Base-by-base conservation (phyloP, 2,329 filamentous ascomycete species). In the Metarhizium robertsii region DNA sequence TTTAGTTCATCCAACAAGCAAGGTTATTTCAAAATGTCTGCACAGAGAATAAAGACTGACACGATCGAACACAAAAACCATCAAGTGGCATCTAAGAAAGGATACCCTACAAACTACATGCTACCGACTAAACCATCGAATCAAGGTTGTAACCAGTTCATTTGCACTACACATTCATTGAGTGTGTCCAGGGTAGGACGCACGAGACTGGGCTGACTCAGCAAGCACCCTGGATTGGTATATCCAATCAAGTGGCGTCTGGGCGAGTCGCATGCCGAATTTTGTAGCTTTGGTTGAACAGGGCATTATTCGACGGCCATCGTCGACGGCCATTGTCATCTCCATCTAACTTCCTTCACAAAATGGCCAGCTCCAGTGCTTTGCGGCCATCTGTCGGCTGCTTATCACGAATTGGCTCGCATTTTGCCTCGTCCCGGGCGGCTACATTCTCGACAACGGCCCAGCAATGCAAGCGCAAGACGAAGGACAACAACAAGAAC, bases 401-500 rank as follows among this genome's bases (percentile, higher is more conserved):
- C 30, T 48, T 66, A 14, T 43, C 57, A 50, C 46, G 50, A 20
- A 47, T 58, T n/a, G 18, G 36, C 16, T 38, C 57, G 16, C 32
- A 50, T 30, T 25, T 57, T 13, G 51, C 56, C 47, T 52, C 56
- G 50, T 52, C 52, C 18, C 53, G 61, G 60, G 55, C 57, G 45
- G 64, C 66, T 32, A 57, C 67, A 60, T 79, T 84, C 69, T 82
- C 84, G 52, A 85, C 82, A 56, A 79, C 80, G 53, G 72, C 72
- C 60, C 73, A 69, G 60, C 75, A 73, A 62, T 76, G 71, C 62
- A 73, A 74, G 65, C 74, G 75, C 70, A 75, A 73, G 66, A 71
- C 66, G 59, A 83, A 84, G 66, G 92, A 96, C 75, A 83, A 83
- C 73, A 96, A 90, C 76, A 85, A 80, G 61, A 75, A 83, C 58